Evolutionary conservation across 805 yeast species (phyloP).

Genomic region (Saccharomycopsis babjevae): DNA sequence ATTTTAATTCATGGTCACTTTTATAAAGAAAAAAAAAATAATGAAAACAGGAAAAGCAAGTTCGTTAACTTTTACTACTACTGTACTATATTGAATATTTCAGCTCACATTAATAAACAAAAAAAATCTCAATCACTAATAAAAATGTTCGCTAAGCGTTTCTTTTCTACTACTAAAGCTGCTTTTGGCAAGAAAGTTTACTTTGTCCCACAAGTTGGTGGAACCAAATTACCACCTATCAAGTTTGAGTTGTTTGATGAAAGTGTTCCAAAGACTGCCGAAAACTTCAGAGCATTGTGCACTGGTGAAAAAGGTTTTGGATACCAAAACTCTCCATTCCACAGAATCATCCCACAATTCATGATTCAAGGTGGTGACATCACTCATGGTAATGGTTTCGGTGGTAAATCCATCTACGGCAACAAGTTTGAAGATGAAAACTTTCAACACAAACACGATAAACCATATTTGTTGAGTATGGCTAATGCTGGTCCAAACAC

Average conservation of each 20-base stretch:
- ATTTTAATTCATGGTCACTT: neutral
- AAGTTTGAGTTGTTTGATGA: conserved; percentile 64
- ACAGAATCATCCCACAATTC: conserved; percentile 78
- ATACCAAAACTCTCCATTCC: conserved; percentile 81
- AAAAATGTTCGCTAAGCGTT: conserved; percentile 1
- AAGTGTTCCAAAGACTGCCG: conserved; percentile 80
- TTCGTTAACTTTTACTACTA: neutral
- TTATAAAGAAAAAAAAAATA: neutral
- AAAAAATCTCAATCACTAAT: neutral
- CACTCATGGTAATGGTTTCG: conserved; percentile 59
- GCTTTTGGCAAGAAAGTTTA: conserved; percentile 15
- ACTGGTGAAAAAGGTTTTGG: conserved; percentile 79
- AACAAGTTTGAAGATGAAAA: conserved; percentile 86
- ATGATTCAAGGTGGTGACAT: conserved; percentile 97
- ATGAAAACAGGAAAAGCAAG: neutral
- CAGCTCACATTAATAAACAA: neutral
- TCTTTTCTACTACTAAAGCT: conserved; percentile 5
- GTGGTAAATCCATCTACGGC: conserved; percentile 77
- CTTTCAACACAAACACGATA: conserved; percentile 62
- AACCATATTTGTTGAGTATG: conserved; percentile 87
- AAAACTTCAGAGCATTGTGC: conserved; percentile 78
- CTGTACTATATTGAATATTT: neutral
- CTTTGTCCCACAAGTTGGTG: conserved; percentile 23
- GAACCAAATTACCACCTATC: conserved; percentile 67
- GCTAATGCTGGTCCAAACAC: conserved; percentile 97